A percentile compares a stretch with the other conserved stretches of the same genome.
Conservation (phyloP, 2,329 filamentous ascomycete species). For the Juglanconis sp. region DNA sequence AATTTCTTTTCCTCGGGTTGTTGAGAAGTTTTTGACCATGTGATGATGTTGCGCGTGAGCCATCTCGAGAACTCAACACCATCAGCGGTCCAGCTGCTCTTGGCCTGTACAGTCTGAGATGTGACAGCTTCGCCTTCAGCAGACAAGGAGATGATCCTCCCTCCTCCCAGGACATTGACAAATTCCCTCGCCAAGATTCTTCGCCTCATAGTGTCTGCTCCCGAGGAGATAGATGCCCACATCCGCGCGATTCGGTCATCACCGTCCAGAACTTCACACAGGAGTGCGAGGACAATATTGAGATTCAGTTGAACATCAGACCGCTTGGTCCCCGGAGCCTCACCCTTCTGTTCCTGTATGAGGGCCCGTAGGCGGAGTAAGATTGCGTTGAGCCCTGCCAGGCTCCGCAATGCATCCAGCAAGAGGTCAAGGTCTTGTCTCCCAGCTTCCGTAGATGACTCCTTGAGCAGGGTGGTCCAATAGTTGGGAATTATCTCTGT, state of each 20-base stretch:
- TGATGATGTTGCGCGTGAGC: constrained; percentile 63
- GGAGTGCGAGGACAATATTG: constrained; percentile 40
- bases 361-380: constrained; percentile 65
- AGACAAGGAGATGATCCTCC: constrained; percentile 46
- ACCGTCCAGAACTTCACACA: constrained; percentile 39
- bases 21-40: constrained; percentile 34
- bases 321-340: constrained; percentile 34
- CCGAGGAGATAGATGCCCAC: constrained; percentile 32
- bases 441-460: constrained; percentile 31
- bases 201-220: constrained; percentile 21
- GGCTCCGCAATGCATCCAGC: constrained; percentile 64
- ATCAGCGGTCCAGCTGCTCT: constrained; percentile 58
- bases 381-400: constrained; percentile 75
- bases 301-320: constrained; percentile 43
- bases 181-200: constrained; percentile 42
- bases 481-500: constrained; percentile 76
- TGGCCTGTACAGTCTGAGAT: constrained; percentile 31
- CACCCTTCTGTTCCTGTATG: constrained; percentile 47
- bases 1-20: constrained; percentile 35
- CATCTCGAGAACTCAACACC: constrained; percentile 65
- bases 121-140: constrained; percentile 55
- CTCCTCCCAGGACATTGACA: constrained; percentile 44
- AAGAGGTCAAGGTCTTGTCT: constrained; percentile 47
- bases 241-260: constrained; percentile 34
- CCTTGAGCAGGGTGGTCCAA: constrained; percentile 62